Conservation (phyloP, 2,329 filamentous ascomycete genomes). For the Decorospora gaudefroyi region DNA sequence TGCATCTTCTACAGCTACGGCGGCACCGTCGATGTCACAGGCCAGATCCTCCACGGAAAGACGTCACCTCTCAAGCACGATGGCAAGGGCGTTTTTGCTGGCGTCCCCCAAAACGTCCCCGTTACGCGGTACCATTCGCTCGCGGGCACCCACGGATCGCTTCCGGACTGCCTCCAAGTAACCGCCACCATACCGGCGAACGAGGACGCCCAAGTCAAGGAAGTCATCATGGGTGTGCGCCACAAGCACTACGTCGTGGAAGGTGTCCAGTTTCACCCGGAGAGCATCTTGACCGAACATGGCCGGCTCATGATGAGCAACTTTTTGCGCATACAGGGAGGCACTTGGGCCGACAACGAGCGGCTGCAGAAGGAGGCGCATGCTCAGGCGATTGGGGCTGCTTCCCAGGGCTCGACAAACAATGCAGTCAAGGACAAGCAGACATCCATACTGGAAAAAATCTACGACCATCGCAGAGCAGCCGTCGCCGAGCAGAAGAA, state of each 20-base stretch:
- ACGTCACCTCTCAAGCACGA: conserved; percentile 91
- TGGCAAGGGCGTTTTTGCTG: conserved; percentile 84
- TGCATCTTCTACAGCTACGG: conserved; percentile 96
- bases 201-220: conserved; percentile 73
- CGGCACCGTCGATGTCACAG: conserved; percentile 86
- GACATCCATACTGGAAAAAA: conserved; percentile 85
- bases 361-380: conserved; percentile 51
- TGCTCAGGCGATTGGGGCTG: conserved; percentile 40
- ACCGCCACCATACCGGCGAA: conserved; percentile 80
- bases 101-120: conserved; percentile 76
- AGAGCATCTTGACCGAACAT: conserved; percentile 91
- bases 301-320: conserved; percentile 90
- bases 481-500: conserved; percentile 79
- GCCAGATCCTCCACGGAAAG: conserved; percentile 96
- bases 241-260: conserved; percentile 92
- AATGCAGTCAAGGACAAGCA: conserved; percentile 60
- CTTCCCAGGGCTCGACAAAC: conserved; percentile 29
- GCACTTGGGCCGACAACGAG: conserved; percentile 86
- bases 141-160: conserved; percentile 83
- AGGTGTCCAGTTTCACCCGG: conserved; percentile 96
- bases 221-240: conserved; percentile 94
- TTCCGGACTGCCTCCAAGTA: conserved; percentile 84
- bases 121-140: conserved; percentile 97
- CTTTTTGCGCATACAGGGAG: conserved; percentile 84
- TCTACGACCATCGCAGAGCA: conserved; percentile 79